A percentile compares a stretch with the other conserved stretches of the same genome.
These are phyloP conservation scores for Podaxis rugospora DNA, from an alignment of 768 basidiomycete genomes.

Conservation along the genomic window DNA sequence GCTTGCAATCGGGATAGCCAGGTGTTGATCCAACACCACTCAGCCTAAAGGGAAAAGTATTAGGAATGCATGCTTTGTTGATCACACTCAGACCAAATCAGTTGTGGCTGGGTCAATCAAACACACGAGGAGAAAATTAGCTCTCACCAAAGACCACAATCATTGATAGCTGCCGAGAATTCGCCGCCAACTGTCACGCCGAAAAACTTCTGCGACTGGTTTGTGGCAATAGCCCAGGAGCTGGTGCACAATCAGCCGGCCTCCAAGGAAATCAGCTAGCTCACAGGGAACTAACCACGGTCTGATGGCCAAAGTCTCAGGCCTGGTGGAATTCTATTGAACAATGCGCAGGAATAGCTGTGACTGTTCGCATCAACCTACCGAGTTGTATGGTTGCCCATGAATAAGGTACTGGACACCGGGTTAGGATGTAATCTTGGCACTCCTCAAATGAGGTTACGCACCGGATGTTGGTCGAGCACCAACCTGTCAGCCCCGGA, in stretches of 20 bases:
- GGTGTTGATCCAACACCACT: conserved; percentile 39
- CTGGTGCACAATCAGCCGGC: conserved; percentile 26
- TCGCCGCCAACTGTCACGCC: conserved; percentile 83
- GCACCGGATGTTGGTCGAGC: conserved; percentile 77
- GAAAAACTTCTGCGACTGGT: conserved; percentile 63
- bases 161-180: conserved; percentile 75
- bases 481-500: conserved; percentile 70
- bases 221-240: conserved; percentile 45
- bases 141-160: conserved; percentile 60
- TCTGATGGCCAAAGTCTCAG: conserved; percentile 34
- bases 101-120: conserved; percentile 5
- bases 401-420: conserved; percentile 37
- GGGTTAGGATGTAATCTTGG: conserved; percentile 13
- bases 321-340: conserved; percentile 21
- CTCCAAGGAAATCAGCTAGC: conserved; percentile 13
- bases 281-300: conserved; percentile 33
- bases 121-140: conserved; percentile 14
- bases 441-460: conserved; percentile 19
- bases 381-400: conserved; percentile 33
- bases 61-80: conserved; percentile 12
- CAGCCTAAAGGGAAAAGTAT: conserved; percentile 28
- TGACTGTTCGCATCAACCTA: conserved; percentile 22
- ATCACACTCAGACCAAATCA: conserved; percentile 8
- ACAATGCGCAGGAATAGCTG: conserved; percentile 9
- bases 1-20: conserved; percentile 29